Evolutionary conservation across 2,329 filamentous ascomycete genomes (phyloP).

Genomic region (Coniella vitis): DNA sequence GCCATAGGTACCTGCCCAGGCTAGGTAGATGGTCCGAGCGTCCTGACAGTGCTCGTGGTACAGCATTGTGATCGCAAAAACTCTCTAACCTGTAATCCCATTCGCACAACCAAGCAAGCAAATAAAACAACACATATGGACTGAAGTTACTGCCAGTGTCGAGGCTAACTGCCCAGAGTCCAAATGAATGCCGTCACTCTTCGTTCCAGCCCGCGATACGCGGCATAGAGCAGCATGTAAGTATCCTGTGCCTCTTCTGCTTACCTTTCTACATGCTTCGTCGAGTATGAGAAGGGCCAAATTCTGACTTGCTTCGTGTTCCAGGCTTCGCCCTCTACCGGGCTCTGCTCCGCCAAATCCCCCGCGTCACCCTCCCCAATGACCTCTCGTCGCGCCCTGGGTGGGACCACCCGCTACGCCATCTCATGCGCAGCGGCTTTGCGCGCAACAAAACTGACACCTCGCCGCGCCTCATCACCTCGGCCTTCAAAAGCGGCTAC

Average conservation of each 20-base stretch:
- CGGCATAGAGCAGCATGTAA: slow-evolving; percentile 48
- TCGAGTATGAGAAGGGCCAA: no score
- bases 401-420: slow-evolving; percentile 40
- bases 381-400: slow-evolving; percentile 30
- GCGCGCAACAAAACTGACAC: slow-evolving; percentile 49
- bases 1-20: no score
- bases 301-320: slow-evolving; percentile 1
- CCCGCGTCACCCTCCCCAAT: slow-evolving; percentile 44
- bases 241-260: slow-evolving; percentile 4
- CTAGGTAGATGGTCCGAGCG: slow-evolving; percentile 4
- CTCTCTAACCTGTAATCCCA: not conserved
- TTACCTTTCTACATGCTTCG: no score
- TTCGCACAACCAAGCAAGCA: no score
- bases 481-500: slow-evolving; percentile 62
- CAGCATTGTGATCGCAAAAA: not conserved
- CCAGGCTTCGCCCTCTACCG: slow-evolving; percentile 65
- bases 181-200: slow-evolving; percentile 31
- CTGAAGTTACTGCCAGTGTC: slow-evolving; percentile 2
- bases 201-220: slow-evolving; percentile 42
- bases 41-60: not conserved
- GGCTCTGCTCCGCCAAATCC: slow-evolving; percentile 56
- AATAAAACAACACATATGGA: not conserved
- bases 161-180: slow-evolving; percentile 4
- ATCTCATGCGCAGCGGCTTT: slow-evolving; percentile 57
- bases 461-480: slow-evolving; percentile 52